Conservation (phyloP, 169 alveolate species). For the Plasmodium cynomolgi region DNA sequence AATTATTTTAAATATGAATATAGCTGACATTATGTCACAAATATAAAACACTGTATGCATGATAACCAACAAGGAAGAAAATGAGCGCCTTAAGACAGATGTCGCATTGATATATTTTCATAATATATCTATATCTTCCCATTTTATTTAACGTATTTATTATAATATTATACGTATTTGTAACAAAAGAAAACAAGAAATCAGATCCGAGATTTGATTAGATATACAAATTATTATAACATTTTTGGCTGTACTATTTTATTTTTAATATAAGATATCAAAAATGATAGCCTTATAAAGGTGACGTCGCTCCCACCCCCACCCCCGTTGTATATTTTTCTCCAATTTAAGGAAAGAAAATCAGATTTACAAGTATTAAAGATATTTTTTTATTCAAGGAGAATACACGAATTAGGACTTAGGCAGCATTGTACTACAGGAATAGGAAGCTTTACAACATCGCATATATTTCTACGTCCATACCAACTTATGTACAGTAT, state of each 20-base stretch:
- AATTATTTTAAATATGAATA: slow-evolving; percentile 52
- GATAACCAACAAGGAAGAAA: not conserved
- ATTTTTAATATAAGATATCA: slow-evolving; percentile 12
- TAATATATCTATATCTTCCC: slow-evolving; percentile 9
- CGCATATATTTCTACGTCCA: not conserved
- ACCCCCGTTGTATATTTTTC: slow-evolving; percentile 8
- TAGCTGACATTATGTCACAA: slow-evolving; percentile 25
- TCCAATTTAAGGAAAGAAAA: slow-evolving; percentile 6
- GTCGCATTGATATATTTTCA: not conserved
- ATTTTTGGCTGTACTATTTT: not conserved
- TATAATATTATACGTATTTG: slow-evolving; percentile 9
- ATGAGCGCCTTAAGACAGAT: slow-evolving; percentile 25
- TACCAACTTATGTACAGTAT: not conserved
- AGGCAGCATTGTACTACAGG: not conserved
- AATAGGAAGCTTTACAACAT: not conserved
- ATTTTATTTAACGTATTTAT: not conserved
- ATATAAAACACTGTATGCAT: not conserved
- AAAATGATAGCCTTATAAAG: slow-evolving; percentile 36
- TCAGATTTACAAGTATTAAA: slow-evolving; percentile 5
- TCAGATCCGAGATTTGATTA: slow-evolving; percentile 11
- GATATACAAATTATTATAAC: not conserved
- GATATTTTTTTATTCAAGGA: slow-evolving; percentile 3
- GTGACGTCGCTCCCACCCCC: not conserved
- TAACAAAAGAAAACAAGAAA: slow-evolving; percentile 4
- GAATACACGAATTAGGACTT: slow-evolving; percentile 1